Conservation (phyloP, 257 asterid genomes). For the Solanum lycopersicoides region DNA sequence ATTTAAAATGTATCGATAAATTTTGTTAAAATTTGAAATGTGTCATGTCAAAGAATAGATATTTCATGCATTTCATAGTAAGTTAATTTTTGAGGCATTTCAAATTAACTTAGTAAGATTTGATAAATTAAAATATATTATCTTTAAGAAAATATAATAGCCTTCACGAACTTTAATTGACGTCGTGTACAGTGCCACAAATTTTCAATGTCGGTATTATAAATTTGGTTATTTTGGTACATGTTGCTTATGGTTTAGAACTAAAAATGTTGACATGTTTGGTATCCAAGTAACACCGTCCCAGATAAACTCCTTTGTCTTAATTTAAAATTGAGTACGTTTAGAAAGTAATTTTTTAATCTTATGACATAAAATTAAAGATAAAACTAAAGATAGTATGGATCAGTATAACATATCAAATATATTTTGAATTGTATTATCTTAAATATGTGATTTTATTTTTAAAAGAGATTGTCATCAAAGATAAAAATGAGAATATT, state of each 20-base stretch:
- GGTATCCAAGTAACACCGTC: neutral
- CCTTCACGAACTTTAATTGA: too few species aligned
- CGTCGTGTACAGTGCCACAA: fast-evolving
- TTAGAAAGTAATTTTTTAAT: neutral
- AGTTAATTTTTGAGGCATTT: too few species aligned
- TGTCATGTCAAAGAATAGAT: too few species aligned
- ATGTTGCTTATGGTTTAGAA: neutral
- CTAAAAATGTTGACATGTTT: neutral
- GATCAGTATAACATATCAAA: neutral
- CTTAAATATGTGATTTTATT: neutral
- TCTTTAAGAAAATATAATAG: too few species aligned
- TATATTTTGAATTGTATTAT: neutral
- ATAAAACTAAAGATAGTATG: neutral
- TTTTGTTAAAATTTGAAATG: too few species aligned
- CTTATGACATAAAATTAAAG: neutral
- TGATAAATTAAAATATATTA: too few species aligned
- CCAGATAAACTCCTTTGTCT: neutral
- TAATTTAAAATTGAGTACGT: neutral
- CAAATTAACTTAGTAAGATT: too few species aligned
- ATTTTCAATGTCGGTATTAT: fast-evolving
- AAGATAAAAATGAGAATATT: neutral
- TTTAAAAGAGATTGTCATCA: neutral
- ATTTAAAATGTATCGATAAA: neutral
- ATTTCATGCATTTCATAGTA: too few species aligned
- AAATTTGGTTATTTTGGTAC: neutral